Conservation (phyloP, 495 filamentous ascomycete genomes). For the Trichocladium antarcticum region DNA sequence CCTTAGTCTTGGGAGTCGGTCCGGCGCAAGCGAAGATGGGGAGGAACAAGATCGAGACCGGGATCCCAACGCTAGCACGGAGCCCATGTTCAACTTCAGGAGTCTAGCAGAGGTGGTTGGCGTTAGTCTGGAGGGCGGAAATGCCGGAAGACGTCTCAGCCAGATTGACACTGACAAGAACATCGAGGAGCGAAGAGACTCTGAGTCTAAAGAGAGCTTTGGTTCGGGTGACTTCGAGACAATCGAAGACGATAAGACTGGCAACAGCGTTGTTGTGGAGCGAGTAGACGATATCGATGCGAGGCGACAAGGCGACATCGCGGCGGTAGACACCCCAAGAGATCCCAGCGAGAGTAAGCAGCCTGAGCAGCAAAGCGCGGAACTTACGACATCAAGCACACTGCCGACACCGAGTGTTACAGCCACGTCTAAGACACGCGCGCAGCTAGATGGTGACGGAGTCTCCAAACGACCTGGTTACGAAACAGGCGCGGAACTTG, state of each 20-base stretch:
- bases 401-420: conserved; percentile 26
- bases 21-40: conserved; percentile 29
- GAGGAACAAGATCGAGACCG: conserved; percentile 30
- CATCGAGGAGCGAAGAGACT: conserved; percentile 2
- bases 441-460: conserved; percentile 12
- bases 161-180: conserved; percentile 17
- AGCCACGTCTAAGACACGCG: conserved; percentile 34
- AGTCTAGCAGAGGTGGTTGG: conserved; percentile 81
- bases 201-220: not conserved
- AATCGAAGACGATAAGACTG: not conserved
- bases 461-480: conserved; percentile 34
- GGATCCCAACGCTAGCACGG: conserved; percentile 45
- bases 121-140: conserved; percentile 34
- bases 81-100: conserved; percentile 85
- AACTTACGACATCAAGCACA: not conserved
- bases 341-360: not conserved
- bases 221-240: not conserved
- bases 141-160: conserved; percentile 24
- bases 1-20: conserved; percentile 30
- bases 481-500: conserved; percentile 19
- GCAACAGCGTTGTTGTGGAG: not conserved
- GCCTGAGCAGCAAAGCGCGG: not conserved
- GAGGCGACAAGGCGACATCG: not conserved
- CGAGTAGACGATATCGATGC: conserved; percentile 2
- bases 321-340: not conserved